Evolutionary conservation across 1,139 yeast genomes (phyloP), one percentile per base, ranked within the genome.

Genomic region (Yamadazyma sp.): DNA sequence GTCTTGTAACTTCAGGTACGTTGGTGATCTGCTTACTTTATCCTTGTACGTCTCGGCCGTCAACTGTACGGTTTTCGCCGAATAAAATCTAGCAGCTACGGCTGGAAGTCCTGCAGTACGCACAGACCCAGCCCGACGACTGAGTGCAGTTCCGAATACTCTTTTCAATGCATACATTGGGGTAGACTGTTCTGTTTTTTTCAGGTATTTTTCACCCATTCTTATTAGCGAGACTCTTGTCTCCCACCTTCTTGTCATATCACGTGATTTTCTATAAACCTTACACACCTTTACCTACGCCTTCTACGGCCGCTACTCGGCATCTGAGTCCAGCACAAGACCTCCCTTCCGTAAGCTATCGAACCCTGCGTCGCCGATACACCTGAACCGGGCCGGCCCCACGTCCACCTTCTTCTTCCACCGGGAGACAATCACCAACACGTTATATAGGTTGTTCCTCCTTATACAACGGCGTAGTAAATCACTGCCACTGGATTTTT

Each of bases 331-430:
- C 16, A 6, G 16, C 12, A 26, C 5, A 26, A 43, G 12, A 10
- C 33, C 39, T 14, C 40, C 54, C 31, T 41, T 46, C 8, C 55
- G 51, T 31, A 74, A 48, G 24, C 70, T 73, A 43, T 78, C 78
- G 12, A 65, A 58, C 0, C 79, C 80, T 4, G 73, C 74, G 28
- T 73, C 67, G 24, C 77, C 71, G 5, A 84, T 83, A 50, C 79
- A 81, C 42, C 85, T 64, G 50, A 83, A 84, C 41, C 92, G 59
- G 29, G 77, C 69, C 4, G 84, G 68, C 0, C 92, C 91, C 31
- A 83, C 50, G 1, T 83, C 83, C 0, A 69, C 69, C 0, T 91
- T 89, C 2, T 87, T 87, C 54, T 81, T 82, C 91, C 91, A 83
- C 43, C 92, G 55, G 0, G 84, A 77, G 1, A 81, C 89, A 12